Base-by-base conservation (phyloP, 2,329 filamentous ascomycete species). In the Neonectria sp. region DNA sequence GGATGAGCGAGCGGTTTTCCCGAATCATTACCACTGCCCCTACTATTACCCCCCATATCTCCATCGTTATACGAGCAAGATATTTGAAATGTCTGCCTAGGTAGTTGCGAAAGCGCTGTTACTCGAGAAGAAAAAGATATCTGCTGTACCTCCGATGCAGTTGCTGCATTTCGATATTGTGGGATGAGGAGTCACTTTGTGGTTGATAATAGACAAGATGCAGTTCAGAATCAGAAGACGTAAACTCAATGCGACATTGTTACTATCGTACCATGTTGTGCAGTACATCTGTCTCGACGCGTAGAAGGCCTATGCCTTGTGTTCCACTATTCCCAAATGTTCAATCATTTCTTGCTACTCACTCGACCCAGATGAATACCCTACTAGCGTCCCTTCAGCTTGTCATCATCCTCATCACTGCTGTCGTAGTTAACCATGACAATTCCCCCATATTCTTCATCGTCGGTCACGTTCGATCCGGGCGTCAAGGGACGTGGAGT, bases 381-480 rank as follows among this genome's bases (percentile, higher is more conserved):
- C 25, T 46, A 55, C 21, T 48, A n/a, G 25, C 13, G 56, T 9
- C 25, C 21, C 21, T 60, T 29, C 2, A 9, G 9, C 9, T 17
- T 40, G 21, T 40, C 31, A 13, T 56, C 63, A 24, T 73, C 77
- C 5, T 58, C 62, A 43, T 81, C 79, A 11, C 73, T 55, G 27
- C 37, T 76, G 13, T 80, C 81, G 43, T 84, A 77, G 48, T 79
- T 76, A 25, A 80, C 74, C 82, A 84, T 82, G 27, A 67, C 73
- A 37, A 84, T 84, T 5, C 73, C 76, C 2, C 70, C 70, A 53
- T 79, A 80, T 37, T 79, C 79, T 17, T 79, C 81, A 11, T 83
- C 79, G 8, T 82, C 80, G 1, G 71, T 69, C 17, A 65, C 60
- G 60, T 76, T 74, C 6, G 75, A 72, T 4, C 71, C 72, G 3